A percentile compares a stretch with the other conserved stretches of the same genome.
These are phyloP conservation scores for Eucalyptus erythrocorys DNA, from an alignment of 345 rosid species.

Conservation along the genomic window DNA sequence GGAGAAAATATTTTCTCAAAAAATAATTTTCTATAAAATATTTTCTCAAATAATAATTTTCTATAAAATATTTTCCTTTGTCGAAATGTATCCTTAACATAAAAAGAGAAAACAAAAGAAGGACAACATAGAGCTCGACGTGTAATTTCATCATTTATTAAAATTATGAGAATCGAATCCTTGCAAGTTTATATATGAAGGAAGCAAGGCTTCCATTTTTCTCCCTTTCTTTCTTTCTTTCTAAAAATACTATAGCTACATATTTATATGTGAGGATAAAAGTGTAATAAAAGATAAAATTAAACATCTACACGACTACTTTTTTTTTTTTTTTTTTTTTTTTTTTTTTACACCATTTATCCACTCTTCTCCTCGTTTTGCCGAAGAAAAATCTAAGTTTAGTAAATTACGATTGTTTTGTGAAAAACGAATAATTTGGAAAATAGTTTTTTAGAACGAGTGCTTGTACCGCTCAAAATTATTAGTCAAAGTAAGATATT, in stretches of 20 bases:
- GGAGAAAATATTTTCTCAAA: background rate
- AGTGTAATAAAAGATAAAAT: background rate
- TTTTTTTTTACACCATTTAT: background rate
- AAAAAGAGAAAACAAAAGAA: background rate
- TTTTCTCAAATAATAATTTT: background rate
- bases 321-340: background rate
- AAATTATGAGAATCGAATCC: background rate
- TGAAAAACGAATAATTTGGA: fast-evolving
- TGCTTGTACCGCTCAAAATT: background rate
- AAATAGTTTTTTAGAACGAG: background rate
- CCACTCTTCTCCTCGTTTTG: background rate
- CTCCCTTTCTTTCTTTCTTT: background rate
- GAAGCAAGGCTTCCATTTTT: background rate
- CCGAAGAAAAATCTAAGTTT: background rate
- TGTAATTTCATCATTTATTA: background rate
- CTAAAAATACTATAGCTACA: background rate
- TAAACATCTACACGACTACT: too few relatives aligned
- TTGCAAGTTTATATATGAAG: background rate
- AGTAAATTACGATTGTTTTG: fast-evolving
- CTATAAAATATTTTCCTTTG: background rate
- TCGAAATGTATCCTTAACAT: background rate
- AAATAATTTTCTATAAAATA: background rate
- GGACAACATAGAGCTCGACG: background rate
- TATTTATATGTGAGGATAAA: background rate
- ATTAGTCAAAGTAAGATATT: background rate